A percentile compares a stretch with the other conserved stretches of the same genome.
These are phyloP conservation scores for Boletus edulis DNA, from an alignment of 768 basidiomycete genomes.

Conservation along the genomic window DNA sequence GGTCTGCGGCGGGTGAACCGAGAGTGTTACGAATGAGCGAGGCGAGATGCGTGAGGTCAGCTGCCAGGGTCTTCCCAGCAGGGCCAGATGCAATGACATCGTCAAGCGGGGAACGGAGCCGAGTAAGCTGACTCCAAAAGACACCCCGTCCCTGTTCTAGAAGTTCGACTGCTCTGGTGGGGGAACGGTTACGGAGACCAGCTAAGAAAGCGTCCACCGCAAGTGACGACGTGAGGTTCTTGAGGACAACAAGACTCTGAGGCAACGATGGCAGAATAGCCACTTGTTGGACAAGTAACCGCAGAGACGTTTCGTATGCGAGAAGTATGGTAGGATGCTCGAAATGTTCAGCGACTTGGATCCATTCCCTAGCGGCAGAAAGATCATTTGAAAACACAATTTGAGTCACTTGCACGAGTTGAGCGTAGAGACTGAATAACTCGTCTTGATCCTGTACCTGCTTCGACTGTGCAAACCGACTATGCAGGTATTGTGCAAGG, in stretches of 20 bases:
- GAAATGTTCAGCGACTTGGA: background rate
- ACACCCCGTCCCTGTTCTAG: constrained; percentile 23
- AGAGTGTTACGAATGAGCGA: background rate
- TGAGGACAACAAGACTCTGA: background rate
- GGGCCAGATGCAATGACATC: background rate
- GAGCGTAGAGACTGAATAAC: background rate
- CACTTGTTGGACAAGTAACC: background rate
- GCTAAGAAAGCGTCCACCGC: constrained; percentile 8
- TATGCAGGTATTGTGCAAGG: background rate
- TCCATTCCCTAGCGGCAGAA: background rate
- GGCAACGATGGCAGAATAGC: background rate
- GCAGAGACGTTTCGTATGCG: constrained; percentile 4
- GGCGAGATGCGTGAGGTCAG: background rate
- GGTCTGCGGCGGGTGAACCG: background rate
- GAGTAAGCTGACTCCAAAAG: constrained; percentile 19
- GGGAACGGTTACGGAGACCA: constrained; percentile 7
- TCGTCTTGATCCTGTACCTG: background rate
- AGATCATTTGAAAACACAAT: background rate
- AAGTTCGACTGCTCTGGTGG: constrained; percentile 27
- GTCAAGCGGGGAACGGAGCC: constrained; percentile 9
- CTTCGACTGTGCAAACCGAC: background rate
- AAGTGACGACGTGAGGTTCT: background rate
- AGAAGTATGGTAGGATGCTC: constrained; percentile 5
- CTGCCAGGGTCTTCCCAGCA: background rate
- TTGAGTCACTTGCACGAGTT: background rate